Evolutionary conservation across 495 filamentous ascomycete genomes (phyloP), one percentile per base, ranked within the genome.

Genomic region (Entonaema liquescens): DNA sequence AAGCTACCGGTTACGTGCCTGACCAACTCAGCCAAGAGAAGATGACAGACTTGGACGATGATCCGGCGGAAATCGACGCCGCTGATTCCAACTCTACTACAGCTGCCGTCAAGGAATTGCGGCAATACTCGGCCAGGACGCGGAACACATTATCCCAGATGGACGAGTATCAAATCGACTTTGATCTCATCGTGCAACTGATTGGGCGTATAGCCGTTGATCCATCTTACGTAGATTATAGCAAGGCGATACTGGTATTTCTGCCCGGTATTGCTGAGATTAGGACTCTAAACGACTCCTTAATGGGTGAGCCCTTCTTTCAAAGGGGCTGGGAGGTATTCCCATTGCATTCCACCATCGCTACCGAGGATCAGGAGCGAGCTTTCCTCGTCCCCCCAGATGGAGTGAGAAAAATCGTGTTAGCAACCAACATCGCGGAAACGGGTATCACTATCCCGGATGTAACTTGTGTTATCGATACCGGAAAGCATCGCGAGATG

Each of bases 381-480:
- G 95, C 94, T 1, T 98, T 99, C 75, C 81, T 90, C 1, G 81
- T 97, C 2, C 95, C 95, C 8, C 94, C 93, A 1, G 84, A 84
- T 15, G 95, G 93, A 6, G 84, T 87, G 42, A 85, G 93, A 61
- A 98, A 98, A 81, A 95, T 98, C 65, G 94, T 98, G 3, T 86
- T 97, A 50, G 93, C 95, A 5, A 99, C 95, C 8, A 98, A 98
- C 74, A 98, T 98, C 74, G 95, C 95, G 23, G 95, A 98, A 75
- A 98, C 95, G 0, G 94, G 94, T 80, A 97, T 98, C 73, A 98
- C 95, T 0, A 98, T 98, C 71, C 95, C 95, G 1, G 95, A 98
- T 78, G 90, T 98, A 36, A 98, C 95, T 4, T 96, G 93, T 72
- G 95, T 98, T 26, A 90, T 98, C 63, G 95, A 98, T 79, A 91